Base-by-base conservation (phyloP, 345 rosid genomes). In the Populus euphratica region DNA sequence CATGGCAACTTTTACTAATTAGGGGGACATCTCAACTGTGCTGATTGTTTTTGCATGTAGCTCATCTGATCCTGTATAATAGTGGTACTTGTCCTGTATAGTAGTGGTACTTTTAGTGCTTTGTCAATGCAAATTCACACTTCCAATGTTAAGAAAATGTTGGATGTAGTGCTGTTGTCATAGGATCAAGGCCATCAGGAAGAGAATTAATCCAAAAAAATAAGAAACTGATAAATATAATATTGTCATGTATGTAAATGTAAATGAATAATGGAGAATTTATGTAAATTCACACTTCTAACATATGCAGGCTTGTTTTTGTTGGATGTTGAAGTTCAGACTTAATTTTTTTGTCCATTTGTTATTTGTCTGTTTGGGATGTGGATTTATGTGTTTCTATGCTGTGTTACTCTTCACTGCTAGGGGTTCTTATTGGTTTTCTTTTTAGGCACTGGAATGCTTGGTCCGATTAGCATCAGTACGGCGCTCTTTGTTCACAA, bases 391-490 rank as follows among this genome's bases (percentile, higher is more conserved):
- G 41, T 31, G 61, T 52, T 29, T 38, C n/a, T 52, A 47, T 43
- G 43, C 43, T 21, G 56, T 47, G 61, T 63, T 72, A 69, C 68
- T 65, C 64, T n/a, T 78, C n/a, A 44, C 6, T 49, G 27, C 31
- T 68, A 25, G 20, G 35, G 44, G 52, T 36, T 77, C 67, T 76
- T 68, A 41, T 76, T 76, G 61, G 27, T 71, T 68, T 65, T 81
- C 66, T 68, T 80, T 80, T 61, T 77, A 96, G 99, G 99, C 99
- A 69, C 82, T 96, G 85, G 99, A 96, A 86, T 94, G 99, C 88
- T 89, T 96, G 91, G 99, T 96, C 73, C 92, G 99, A 73, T 85
- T 96, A 65, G 98, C 99, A 70, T 96, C 99, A 75, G 97, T 94
- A 23, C 87, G 98, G 20, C 95, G 97, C 50, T 91, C 99, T 82